A percentile compares a stretch with the other conserved stretches of the same genome.
These are phyloP conservation scores for Chytridium lagenaria DNA, from an alignment of 371 early-diverging fungal genomes.

Conservation along the genomic window DNA sequence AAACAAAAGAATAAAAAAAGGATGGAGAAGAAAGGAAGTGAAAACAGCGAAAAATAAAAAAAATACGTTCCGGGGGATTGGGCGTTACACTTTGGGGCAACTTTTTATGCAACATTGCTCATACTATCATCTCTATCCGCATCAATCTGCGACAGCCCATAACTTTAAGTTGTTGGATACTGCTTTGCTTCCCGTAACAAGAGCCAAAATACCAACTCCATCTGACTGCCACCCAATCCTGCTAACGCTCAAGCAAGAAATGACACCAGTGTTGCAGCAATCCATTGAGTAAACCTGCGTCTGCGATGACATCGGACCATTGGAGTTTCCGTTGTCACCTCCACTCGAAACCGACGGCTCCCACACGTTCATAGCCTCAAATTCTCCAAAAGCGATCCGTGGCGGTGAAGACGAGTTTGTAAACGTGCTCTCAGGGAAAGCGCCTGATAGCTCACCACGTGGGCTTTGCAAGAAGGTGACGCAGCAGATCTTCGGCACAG, in stretches of 20 bases:
- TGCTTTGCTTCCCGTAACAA: constrained; percentile 3
- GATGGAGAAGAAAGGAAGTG: background rate
- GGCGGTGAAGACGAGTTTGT: background rate
- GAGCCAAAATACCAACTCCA: background rate
- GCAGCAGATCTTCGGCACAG: constrained; percentile 12
- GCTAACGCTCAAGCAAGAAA: constrained; percentile 7
- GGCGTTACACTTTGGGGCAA: no score
- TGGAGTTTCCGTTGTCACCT: background rate
- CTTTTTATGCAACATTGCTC: background rate
- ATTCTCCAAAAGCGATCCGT: constrained; percentile 13
- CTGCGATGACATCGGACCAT: background rate
- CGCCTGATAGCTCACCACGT: constrained; percentile 11
- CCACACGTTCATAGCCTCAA: constrained; percentile 8
- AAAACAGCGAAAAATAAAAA: background rate
- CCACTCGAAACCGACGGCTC: background rate
- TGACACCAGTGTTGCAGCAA: constrained; percentile 5
- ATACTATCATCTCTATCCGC: no score
- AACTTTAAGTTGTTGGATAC: constrained; percentile 11
- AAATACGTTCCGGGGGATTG: no score
- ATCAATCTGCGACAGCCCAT: constrained; percentile 4
- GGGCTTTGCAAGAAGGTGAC: constrained; percentile 14
- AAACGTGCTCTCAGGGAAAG: background rate
- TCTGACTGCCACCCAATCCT: constrained; percentile 6
- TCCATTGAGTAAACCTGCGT: background rate
- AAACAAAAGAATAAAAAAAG: background rate